Conservation (phyloP, 192 early-diverging fungal species). For the Coemansia sp. region DNA sequence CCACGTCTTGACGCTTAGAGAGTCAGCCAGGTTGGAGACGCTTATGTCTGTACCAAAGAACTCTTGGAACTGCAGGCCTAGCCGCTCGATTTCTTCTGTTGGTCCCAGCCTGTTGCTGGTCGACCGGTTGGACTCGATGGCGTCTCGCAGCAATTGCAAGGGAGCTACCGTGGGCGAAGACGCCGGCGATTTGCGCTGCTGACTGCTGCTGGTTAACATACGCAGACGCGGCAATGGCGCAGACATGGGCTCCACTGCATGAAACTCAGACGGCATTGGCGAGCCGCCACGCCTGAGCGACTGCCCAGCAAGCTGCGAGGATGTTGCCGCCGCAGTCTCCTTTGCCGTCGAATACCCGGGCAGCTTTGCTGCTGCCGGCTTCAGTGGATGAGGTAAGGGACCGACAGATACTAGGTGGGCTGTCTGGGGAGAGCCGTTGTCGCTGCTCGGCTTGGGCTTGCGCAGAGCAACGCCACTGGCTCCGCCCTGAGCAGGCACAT, state of each 20-base stretch:
- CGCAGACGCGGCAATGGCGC: slow-evolving; percentile 41
- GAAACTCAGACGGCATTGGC: neutral
- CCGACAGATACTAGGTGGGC: slow-evolving; percentile 7
- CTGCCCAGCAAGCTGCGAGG: slow-evolving; percentile 28
- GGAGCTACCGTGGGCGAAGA: slow-evolving; percentile 23
- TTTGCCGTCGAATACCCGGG: neutral
- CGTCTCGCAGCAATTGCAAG: slow-evolving; percentile 26
- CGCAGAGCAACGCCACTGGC: slow-evolving; percentile 17
- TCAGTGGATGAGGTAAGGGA: slow-evolving; percentile 4
- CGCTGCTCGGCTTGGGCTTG: slow-evolving; percentile 23
- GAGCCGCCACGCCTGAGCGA: slow-evolving; percentile 11
- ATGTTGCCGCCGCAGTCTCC: slow-evolving; percentile 5
- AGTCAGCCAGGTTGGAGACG: slow-evolving; percentile 52
- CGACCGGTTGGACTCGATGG: slow-evolving; percentile 17
- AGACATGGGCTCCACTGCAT: slow-evolving; percentile 35
- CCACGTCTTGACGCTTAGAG: slow-evolving; percentile 52
- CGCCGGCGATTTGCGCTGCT: slow-evolving; percentile 16
- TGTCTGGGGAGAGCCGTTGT: slow-evolving; percentile 5
- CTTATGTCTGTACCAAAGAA: slow-evolving; percentile 55
- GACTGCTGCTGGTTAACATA: slow-evolving; percentile 30
- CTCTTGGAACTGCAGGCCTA: slow-evolving; percentile 53
- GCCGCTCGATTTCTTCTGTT: slow-evolving; percentile 43
- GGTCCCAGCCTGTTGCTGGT: slow-evolving; percentile 3
- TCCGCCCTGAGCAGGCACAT: slow-evolving; percentile 2
- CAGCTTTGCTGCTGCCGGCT: neutral